Conservation (phyloP, 306 rosid genomes). For the Casuarina equisetifolia region DNA sequence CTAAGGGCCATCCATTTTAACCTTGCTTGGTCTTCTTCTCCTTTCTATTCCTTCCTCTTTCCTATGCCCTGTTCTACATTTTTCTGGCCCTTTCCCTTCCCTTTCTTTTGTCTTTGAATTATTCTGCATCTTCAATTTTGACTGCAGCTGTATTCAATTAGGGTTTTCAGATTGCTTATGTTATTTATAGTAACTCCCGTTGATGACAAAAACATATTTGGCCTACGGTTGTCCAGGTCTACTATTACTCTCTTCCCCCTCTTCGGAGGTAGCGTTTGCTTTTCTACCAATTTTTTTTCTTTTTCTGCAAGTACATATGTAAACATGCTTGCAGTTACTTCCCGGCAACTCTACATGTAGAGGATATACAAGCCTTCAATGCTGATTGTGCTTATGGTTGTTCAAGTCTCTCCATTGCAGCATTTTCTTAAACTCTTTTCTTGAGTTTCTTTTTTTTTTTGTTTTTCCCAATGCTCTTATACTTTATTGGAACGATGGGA, state of each 20-base stretch:
- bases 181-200: conserved; percentile 58
- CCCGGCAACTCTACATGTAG: conserved; percentile 74
- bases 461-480: too few species aligned
- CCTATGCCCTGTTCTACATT: conserved; percentile 60
- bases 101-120: not conserved
- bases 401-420: conserved; percentile 7
- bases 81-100: not conserved
- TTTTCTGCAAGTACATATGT: conserved; percentile 60
- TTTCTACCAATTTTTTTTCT: not conserved
- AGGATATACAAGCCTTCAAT: conserved; percentile 72
- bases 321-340: conserved; percentile 68
- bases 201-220: conserved; percentile 51
- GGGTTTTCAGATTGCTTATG: conserved; percentile 59
- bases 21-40: conserved; percentile 47
- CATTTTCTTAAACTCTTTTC: not conserved
- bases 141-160: conserved; percentile 21
- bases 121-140: not conserved
- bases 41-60: conserved; percentile 53
- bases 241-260: not conserved
- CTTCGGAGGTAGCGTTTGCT: not conserved
- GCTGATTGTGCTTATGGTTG: conserved; percentile 78
- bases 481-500: too few species aligned
- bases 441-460: too few species aligned
- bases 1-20: conserved; percentile 73
- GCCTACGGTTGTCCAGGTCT: conserved; percentile 61